Evolutionary conservation across 2,329 filamentous ascomycete species (phyloP), one percentile per base, ranked within the genome.

Genomic region (Neospermospora avenae): DNA sequence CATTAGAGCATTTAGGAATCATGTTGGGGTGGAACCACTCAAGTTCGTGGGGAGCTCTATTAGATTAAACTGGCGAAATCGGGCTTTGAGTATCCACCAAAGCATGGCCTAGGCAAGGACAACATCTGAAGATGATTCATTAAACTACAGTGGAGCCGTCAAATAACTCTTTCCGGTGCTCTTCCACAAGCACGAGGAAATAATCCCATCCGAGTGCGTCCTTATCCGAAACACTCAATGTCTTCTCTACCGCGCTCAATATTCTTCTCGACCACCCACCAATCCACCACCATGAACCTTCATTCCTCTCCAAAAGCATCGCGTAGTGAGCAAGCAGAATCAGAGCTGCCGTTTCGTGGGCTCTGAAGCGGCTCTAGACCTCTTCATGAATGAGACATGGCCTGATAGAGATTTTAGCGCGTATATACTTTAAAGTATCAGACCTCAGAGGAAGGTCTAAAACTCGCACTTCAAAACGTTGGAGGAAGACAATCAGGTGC

Each of bases 211-310:
- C 52, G 2, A 55, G 22, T 11, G 39, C 4, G 6, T 20, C 16
- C n/a, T 55, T 55, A 10, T 55, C 52, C 14, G 28, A 20, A 22
- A 31, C 39, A 31, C 37, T 45, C 25, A 55, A 18, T 3, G 10
- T 39, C 2, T 45, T 13, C 20, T 14, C 52, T 7, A 55, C 52
- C 11, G 39, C 52, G 5, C 10, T 22, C 24, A 55, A 13, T 7
- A 55, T 55, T 16, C 39, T 34, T 39, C 28, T 34, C 11, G 52
- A 55, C 52, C 52, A 55, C 8, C 52, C 52, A 16, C 16, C 22
- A 13, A 55, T 22, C 52, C 52, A 55, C 52, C 52, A 55, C 52
- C 52, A 55, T 16, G 44, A 39, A 3, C 4, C 24, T 16, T 55
- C 52, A 34, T 55, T 44, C 25, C 24, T 31, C 39, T 44, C 41